A percentile compares a stretch with the other conserved stretches of the same genome.
These are phyloP conservation scores for Neotropicomus parvogracilis DNA, from an alignment of 1,284 basidiomycete genomes.

Conservation along the genomic window DNA sequence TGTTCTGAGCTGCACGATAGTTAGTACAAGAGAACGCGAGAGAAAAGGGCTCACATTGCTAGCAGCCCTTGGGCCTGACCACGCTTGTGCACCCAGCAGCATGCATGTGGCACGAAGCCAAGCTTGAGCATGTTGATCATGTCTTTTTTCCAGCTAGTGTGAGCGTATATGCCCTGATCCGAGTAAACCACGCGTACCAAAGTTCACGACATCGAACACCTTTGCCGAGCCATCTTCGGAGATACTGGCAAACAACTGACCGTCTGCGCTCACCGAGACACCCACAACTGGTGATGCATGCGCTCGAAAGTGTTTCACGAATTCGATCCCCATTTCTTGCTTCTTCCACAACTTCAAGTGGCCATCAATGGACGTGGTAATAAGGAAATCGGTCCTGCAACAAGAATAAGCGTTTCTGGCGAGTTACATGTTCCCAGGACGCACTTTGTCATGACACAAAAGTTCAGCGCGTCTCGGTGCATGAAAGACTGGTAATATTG, in stretches of 20 bases:
- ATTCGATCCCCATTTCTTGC: conserved; percentile 88
- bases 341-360: conserved; percentile 99
- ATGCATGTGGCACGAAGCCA: conserved; percentile 77
- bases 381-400: conserved; percentile 82
- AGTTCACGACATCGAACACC: conserved; percentile 97
- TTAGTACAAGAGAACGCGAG: conserved; percentile 4
- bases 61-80: conserved; percentile 87
- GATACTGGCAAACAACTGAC: conserved; percentile 86
- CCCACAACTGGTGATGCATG: conserved; percentile 80
- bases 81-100: conserved; percentile 90
- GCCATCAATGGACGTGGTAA: conserved; percentile 94
- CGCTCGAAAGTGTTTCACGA: conserved; percentile 92
- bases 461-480: conserved; percentile 93
- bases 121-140: conserved; percentile 99
- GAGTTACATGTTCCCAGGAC: conserved; percentile 20
- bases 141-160: conserved; percentile 48
- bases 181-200: conserved; percentile 53
- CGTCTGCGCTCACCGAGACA: conserved; percentile 88
- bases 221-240: conserved; percentile 85
- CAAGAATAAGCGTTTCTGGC: not conserved
- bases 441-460: conserved; percentile 80
- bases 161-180: not conserved
- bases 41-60: conserved; percentile 63
- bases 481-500: conserved; percentile 98
- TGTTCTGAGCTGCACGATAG: conserved; percentile 67